phyloP scores from a whole-genome alignment of 768 basidiomycete genomes.

The Lactarius indigo region DNA sequence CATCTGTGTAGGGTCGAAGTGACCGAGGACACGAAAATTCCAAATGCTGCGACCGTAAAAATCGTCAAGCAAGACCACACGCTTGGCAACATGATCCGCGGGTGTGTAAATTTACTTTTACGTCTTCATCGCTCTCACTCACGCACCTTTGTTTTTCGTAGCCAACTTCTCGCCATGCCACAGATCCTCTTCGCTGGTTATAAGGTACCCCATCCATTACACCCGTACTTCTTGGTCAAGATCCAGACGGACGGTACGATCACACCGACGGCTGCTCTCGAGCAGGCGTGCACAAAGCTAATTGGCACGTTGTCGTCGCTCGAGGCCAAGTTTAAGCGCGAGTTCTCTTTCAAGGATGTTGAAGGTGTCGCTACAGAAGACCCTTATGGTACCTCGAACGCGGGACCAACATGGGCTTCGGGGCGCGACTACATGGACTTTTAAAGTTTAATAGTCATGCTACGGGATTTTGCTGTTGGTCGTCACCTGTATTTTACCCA shows the following conservation, averaged over 20 bases:
- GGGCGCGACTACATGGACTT: conserved; percentile 31
- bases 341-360: conserved; percentile 76
- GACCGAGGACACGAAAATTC: conserved; percentile 94
- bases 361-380: conserved; percentile 41
- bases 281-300: conserved; percentile 78
- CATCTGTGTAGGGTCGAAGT: conserved; percentile 67
- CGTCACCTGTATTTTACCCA: conserved; percentile 15
- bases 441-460: conserved; percentile 2
- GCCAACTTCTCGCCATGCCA: conserved; percentile 87
- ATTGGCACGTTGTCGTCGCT: conserved; percentile 59
- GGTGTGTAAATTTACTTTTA: conserved; percentile 50
- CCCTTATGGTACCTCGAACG: conserved; percentile 30
- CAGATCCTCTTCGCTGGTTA: conserved; percentile 94
- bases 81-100: conserved; percentile 92
- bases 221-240: conserved; percentile 92
- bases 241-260: conserved; percentile 89
- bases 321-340: conserved; percentile 75
- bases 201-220: conserved; percentile 95
- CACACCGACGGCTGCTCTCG: conserved; percentile 79
- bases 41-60: conserved; percentile 93
- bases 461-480: conserved; percentile 9
- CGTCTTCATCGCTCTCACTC: not conserved
- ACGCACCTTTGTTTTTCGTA: conserved; percentile 32
- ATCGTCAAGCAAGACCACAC: conserved; percentile 98
- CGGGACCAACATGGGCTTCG: conserved; percentile 25